Evolutionary conservation across 1,284 basidiomycete species (phyloP).

Genomic region (Ustilago loliicola): DNA sequence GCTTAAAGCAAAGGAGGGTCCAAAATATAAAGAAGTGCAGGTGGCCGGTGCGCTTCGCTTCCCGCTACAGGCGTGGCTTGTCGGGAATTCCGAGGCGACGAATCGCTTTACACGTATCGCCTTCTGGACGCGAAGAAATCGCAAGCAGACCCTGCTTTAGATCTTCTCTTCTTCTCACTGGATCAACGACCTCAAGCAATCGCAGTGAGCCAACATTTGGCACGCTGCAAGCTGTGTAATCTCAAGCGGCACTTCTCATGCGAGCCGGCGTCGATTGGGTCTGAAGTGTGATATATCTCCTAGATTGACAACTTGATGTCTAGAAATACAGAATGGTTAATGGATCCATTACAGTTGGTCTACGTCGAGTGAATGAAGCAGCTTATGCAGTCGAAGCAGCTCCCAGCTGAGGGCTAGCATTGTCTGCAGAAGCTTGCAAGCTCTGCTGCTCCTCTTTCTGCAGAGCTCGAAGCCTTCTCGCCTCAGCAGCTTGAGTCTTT

Average conservation of each 20-base stretch:
- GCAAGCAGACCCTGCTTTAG: not conserved
- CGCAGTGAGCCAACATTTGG: too few relatives aligned
- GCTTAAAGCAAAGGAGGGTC: not conserved
- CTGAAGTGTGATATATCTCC: not conserved
- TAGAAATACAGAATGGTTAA: not conserved
- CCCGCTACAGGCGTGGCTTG: not conserved
- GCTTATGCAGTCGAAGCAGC: conserved; percentile 26
- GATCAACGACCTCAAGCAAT: not conserved
- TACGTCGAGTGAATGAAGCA: not conserved
- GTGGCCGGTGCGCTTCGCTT: conserved; percentile 38
- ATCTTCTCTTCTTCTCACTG: not conserved
- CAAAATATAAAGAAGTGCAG: not conserved
- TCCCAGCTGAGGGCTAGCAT: conserved; percentile 19
- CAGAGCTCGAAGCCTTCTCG: conserved; percentile 31
- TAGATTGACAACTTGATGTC: not conserved
- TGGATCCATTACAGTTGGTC: not conserved
- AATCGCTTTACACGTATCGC: conserved; percentile 19
- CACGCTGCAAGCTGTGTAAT: too few relatives aligned
- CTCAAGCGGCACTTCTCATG: not conserved
- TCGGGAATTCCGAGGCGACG: conserved; percentile 18
- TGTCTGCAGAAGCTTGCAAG: conserved; percentile 18
- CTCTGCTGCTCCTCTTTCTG: conserved; percentile 33
- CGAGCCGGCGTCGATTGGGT: not conserved
- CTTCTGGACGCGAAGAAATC: not conserved
- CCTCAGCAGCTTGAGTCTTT: conserved; percentile 36